Conservation (phyloP, 2,329 filamentous ascomycete species). For the Thelonectria olida region DNA sequence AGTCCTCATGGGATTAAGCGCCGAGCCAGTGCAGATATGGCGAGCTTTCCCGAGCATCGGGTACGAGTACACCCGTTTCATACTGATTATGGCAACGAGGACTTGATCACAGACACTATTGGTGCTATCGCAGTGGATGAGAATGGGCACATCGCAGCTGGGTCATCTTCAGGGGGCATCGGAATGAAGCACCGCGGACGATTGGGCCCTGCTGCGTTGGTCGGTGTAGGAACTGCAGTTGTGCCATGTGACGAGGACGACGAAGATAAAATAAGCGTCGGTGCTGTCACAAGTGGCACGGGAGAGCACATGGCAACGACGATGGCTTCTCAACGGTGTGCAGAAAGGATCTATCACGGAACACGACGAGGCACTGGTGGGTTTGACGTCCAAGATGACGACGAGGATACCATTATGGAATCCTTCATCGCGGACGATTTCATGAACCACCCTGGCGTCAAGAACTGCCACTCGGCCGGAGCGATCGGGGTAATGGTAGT, state of each 20-base stretch:
- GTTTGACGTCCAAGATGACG: constrained; percentile 70
- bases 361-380: constrained; percentile 70
- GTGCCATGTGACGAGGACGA: constrained; percentile 81
- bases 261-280: constrained; percentile 74
- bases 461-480: constrained; percentile 79
- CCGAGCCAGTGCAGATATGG: constrained; percentile 36
- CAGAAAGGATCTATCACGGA: constrained; percentile 82
- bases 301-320: constrained; percentile 98
- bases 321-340: constrained; percentile 87
- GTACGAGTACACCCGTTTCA: constrained; percentile 32
- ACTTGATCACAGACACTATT: constrained; percentile 88
- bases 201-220: constrained; percentile 89
- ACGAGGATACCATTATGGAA: constrained; percentile 79
- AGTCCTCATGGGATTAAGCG: constrained; percentile 48
- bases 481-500: constrained; percentile 92
- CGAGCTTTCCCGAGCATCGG: constrained; percentile 19
- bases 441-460: constrained; percentile 88
- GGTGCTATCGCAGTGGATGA: constrained; percentile 93
- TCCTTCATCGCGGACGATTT: constrained; percentile 90
- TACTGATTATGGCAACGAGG: constrained; percentile 53
- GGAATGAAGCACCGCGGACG: constrained; percentile 97
- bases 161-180: constrained; percentile 95
- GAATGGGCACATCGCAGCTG: constrained; percentile 88
- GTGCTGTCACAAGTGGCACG: constrained; percentile 90
- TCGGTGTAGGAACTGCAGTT: constrained; percentile 90